These are phyloP conservation scores for Claviceps sp. DNA, from an alignment of 2,329 filamentous ascomycete genomes.

Conservation along the genomic window DNA sequence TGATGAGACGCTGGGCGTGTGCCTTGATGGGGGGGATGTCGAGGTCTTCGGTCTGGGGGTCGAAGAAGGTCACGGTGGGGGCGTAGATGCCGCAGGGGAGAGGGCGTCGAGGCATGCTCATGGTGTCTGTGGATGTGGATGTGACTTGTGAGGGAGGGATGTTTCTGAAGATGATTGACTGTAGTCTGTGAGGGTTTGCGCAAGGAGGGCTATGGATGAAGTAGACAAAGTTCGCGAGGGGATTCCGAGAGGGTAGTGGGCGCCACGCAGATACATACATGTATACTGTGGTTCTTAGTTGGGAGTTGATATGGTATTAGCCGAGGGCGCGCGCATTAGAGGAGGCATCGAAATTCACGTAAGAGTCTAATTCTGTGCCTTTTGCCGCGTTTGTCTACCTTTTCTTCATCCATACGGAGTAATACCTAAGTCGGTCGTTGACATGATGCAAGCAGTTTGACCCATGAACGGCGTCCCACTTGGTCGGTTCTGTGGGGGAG, in stretches of 20 bases:
- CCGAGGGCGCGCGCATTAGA: too few species aligned
- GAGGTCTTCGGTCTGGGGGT: conserved; percentile 70
- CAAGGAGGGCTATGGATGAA: background rate
- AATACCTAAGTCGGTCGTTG: too few species aligned
- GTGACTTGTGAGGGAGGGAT: background rate
- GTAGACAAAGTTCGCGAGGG: too few species aligned
- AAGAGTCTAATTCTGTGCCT: background rate
- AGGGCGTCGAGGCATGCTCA: conserved; percentile 1
- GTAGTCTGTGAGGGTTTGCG: background rate
- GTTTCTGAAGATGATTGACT: background rate
- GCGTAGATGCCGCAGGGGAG: conserved; percentile 76
- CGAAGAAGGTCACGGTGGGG: conserved; percentile 84
- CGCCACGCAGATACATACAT: too few species aligned
- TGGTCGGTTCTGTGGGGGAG: too few species aligned
- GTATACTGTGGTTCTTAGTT: too few species aligned
- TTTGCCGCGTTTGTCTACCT: background rate
- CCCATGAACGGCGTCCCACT: too few species aligned
- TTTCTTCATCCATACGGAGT: background rate
- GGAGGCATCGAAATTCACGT: too few species aligned
- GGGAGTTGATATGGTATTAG: too few species aligned
- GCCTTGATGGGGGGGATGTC: conserved; percentile 68
- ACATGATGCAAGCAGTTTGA: too few species aligned
- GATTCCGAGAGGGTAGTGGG: too few species aligned
- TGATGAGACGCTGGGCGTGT: conserved; percentile 65
- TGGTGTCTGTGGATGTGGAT: background rate